Percentiles rank a stretch among this genome's conserved stretches.
These are phyloP conservation scores for Cicer chorassanicum DNA, from an alignment of 306 rosid species.

Conservation along the genomic window DNA sequence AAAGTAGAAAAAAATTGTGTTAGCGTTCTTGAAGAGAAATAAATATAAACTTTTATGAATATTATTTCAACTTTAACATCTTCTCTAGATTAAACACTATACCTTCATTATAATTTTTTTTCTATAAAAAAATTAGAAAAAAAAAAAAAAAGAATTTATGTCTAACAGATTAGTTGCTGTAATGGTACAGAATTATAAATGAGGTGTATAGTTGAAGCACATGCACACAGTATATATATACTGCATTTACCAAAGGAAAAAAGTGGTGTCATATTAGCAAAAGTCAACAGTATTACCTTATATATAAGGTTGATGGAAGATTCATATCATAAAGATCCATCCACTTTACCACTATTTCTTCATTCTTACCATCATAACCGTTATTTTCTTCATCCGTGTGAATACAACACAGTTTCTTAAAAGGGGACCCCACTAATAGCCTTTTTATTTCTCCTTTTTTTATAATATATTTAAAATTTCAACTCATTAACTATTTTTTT, in stretches of 20 bases:
- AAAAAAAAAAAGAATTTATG: background rate
- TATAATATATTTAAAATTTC: too few species aligned
- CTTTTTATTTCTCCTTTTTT: too few species aligned
- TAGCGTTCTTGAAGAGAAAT: too few species aligned
- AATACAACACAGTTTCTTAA: slow-evolving; percentile 53
- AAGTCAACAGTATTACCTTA: slow-evolving; percentile 37
- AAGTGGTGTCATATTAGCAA: background rate
- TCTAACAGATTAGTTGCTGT: slow-evolving; percentile 27
- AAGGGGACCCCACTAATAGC: slow-evolving; percentile 43
- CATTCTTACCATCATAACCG: slow-evolving; percentile 43
- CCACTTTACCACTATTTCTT: slow-evolving; percentile 26
- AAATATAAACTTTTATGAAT: too few species aligned
- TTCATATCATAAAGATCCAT: slow-evolving; percentile 7
- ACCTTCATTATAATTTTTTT: too few species aligned
- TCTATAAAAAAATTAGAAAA: background rate
- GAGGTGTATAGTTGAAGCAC: slow-evolving; percentile 15
- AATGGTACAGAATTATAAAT: slow-evolving; percentile 43
- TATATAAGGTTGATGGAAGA: slow-evolving; percentile 39
- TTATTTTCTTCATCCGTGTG: slow-evolving; percentile 54
- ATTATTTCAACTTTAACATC: too few species aligned
- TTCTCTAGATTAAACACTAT: too few species aligned
- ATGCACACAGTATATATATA: slow-evolving; percentile 13
- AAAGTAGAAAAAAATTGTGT: too few species aligned
- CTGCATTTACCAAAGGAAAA: slow-evolving; percentile 11
- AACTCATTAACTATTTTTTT: too few species aligned